phyloP scores from a whole-genome alignment of 1,284 basidiomycete species.

The Leccinum fuscescens region DNA sequence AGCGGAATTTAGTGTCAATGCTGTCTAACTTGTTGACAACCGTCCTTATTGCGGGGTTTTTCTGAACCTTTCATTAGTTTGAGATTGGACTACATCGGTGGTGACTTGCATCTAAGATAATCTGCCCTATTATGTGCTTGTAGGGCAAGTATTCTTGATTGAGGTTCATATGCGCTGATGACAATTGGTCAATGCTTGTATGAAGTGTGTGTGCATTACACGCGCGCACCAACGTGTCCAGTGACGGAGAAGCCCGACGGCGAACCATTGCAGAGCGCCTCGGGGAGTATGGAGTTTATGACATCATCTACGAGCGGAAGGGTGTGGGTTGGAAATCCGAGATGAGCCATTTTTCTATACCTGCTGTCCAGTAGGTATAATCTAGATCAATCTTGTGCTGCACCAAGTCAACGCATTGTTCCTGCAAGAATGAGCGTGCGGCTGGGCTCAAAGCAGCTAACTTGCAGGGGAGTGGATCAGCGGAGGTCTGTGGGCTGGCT shows the following conservation, averaged over 20 bases:
- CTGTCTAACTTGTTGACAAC: conserved; percentile 95
- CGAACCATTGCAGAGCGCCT: conserved; percentile 70
- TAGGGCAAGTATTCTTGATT: conserved; percentile 89
- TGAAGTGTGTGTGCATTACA: not conserved
- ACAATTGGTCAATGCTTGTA: conserved; percentile 3
- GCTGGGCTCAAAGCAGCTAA: conserved; percentile 64
- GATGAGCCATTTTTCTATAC: conserved; percentile 41
- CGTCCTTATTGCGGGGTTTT: conserved; percentile 78
- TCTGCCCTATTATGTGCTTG: conserved; percentile 86
- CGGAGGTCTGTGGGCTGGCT: conserved; percentile 5
- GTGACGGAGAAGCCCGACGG: conserved; percentile 87
- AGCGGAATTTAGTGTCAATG: conserved; percentile 87
- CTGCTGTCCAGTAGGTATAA: conserved; percentile 85
- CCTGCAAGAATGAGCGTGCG: conserved; percentile 52
- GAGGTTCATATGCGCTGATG: conserved; percentile 82
- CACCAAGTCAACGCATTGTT: conserved; percentile 54
- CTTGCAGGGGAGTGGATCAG: conserved; percentile 40
- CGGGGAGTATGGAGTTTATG: conserved; percentile 75
- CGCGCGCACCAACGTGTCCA: conserved; percentile 81
- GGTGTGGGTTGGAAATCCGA: conserved; percentile 1
- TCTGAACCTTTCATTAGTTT: conserved; percentile 49
- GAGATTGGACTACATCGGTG: not conserved
- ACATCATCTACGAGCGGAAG: conserved; percentile 67
- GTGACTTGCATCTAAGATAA: conserved; percentile 81
- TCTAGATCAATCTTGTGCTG: conserved; percentile 62